phyloP scores from a whole-genome alignment of 164 flowering plant species.

The Aristolochia contorta region DNA sequence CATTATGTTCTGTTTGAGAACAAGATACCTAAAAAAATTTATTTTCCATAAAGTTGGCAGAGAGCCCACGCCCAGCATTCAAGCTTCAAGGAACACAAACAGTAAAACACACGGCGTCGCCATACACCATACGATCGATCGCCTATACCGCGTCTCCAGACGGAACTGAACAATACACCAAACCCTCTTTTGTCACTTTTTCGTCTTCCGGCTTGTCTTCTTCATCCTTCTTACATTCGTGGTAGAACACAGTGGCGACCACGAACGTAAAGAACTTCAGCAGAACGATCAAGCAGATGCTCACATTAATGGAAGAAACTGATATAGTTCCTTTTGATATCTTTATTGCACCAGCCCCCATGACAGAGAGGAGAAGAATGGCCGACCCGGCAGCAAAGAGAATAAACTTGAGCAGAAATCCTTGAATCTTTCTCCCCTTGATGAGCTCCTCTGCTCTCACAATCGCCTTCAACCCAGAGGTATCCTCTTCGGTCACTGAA shows the following conservation, averaged over 20 bases:
- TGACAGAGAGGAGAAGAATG: background rate
- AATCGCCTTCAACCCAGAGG: conserved; percentile 12
- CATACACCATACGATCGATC: background rate
- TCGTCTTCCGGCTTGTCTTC: conserved; percentile 3
- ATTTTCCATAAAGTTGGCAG: too few species aligned
- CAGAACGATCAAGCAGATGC: conserved; percentile 3
- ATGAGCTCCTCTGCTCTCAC: conserved; percentile 11
- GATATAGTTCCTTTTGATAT: background rate
- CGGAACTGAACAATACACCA: background rate
- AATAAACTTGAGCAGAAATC: conserved; percentile 6
- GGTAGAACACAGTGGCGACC: conserved; percentile 17
- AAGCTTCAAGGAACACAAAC: too few species aligned
- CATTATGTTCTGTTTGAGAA: too few species aligned
- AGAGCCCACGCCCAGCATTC: too few species aligned
- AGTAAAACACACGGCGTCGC: too few species aligned
- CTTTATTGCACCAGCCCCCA: background rate
- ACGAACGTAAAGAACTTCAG: conserved; percentile 7
- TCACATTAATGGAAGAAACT: background rate
- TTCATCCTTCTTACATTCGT: conserved; percentile 10
- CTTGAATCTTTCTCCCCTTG: conserved; percentile 17
- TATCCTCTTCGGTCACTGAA: conserved; percentile 7
- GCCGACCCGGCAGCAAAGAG: background rate
- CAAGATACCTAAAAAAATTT: too few species aligned
- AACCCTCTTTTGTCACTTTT: background rate
- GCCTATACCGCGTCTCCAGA: background rate